Evolutionary conservation across 1,284 basidiomycete species (phyloP).

Genomic region (Austroboletus niveus): DNA sequence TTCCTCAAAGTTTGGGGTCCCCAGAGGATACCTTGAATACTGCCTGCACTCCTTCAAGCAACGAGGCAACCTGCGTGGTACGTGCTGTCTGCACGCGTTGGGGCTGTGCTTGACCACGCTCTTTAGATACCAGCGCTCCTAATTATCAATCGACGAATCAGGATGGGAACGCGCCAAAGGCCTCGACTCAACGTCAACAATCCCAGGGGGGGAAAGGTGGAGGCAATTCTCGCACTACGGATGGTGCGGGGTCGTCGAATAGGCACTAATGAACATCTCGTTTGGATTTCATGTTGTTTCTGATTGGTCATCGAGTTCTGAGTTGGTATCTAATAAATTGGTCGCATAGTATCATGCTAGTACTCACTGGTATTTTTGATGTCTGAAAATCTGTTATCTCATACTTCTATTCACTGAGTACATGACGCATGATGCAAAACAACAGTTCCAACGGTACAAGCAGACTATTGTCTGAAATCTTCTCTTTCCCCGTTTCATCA

Average conservation of each 20-base stretch:
- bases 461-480: constrained; percentile 38
- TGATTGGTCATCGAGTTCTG: not conserved
- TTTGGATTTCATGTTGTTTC: not conserved
- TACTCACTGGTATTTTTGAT: too few relatives aligned
- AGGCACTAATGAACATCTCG: not conserved
- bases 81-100: not conserved
- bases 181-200: not conserved
- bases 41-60: not conserved
- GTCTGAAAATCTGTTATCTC: too few relatives aligned
- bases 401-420: too few relatives aligned
- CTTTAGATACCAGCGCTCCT: not conserved
- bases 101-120: not conserved
- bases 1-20: not conserved
- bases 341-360: not conserved
- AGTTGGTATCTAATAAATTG: not conserved
- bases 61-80: not conserved
- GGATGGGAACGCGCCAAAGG: not conserved
- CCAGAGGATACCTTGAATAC: not conserved
- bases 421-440: too few relatives aligned
- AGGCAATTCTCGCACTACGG: not conserved
- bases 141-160: not conserved
- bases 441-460: too few relatives aligned
- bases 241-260: not conserved
- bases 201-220: not conserved
- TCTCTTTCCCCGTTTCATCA: constrained; percentile 64